Conservation (phyloP, 345 rosid species). For the Heritiera littoralis region DNA sequence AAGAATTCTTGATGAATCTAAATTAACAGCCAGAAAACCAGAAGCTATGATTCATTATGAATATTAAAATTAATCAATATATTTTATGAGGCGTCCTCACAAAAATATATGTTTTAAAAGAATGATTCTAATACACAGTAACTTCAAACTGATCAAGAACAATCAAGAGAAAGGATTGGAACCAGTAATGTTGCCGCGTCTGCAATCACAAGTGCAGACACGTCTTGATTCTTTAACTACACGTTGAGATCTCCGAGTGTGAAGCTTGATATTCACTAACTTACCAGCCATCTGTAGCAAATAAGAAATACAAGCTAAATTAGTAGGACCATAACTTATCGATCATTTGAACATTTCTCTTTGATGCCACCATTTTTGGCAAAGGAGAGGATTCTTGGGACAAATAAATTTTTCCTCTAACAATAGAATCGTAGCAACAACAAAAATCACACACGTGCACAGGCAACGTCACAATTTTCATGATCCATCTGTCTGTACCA, state of each 20-base stretch:
- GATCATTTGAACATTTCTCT: no score
- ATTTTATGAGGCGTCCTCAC: not conserved
- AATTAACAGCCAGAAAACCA: not conserved
- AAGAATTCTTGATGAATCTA: not conserved
- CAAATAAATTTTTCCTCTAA: no score
- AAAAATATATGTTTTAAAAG: not conserved
- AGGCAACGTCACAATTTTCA: no score
- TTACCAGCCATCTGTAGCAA: slow-evolving; percentile 75
- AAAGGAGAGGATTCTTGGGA: no score
- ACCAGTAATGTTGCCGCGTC: slow-evolving; percentile 50
- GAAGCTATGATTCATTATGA: not conserved
- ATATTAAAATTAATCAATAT: not conserved
- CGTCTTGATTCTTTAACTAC: slow-evolving; percentile 78
- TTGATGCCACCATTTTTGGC: no score
- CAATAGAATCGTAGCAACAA: no score
- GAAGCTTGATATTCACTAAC: slow-evolving; percentile 84
- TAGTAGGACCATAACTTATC: no score
- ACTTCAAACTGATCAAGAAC: not conserved
- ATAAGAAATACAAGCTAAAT: not conserved
- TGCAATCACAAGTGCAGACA: slow-evolving; percentile 79
- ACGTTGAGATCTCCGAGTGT: slow-evolving; percentile 70
- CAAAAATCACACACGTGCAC: no score
- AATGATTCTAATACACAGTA: not conserved
- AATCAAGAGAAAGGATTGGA: slow-evolving; percentile 18
- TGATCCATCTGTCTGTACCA: no score